Conservation (phyloP, 179 eudicot genomes). For the Vitellaria paradoxa region DNA sequence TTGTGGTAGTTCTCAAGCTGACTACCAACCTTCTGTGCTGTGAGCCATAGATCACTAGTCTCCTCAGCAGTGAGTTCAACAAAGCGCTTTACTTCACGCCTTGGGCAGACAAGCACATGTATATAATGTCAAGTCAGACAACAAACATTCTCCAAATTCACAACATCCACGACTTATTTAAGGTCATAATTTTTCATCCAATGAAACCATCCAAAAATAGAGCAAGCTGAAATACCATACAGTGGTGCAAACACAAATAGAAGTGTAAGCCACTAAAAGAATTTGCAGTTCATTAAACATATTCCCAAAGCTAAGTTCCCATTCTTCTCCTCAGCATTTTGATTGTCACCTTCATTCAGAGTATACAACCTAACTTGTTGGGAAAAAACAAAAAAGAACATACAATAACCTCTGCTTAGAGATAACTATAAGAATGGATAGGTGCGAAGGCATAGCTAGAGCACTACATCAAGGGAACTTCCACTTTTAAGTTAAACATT, state of each 20-base stretch:
- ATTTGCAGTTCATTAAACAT: background rate
- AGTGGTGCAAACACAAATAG: background rate
- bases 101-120: slow-evolving; percentile 97
- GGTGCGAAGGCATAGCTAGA: background rate
- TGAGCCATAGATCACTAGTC: slow-evolving; percentile 76
- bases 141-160: slow-evolving; percentile 2
- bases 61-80: slow-evolving; percentile 79
- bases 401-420: too few species aligned
- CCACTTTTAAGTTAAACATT: too few species aligned
- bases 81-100: slow-evolving; percentile 90
- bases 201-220: background rate
- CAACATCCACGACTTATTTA: slow-evolving; percentile 1
- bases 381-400: too few species aligned
- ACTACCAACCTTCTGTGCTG: slow-evolving; percentile 74
- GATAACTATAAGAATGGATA: too few species aligned
- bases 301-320: background rate
- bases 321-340: background rate
- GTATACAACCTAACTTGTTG: background rate
- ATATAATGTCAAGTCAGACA: slow-evolving; percentile 58
- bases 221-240: background rate
- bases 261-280: background rate
- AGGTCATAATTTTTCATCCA: background rate
- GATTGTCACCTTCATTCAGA: background rate
- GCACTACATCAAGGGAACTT: background rate
- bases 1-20: slow-evolving; percentile 72